phyloP scores from a whole-genome alignment of 1,284 basidiomycete species.

The Fomitopsis betulina region DNA sequence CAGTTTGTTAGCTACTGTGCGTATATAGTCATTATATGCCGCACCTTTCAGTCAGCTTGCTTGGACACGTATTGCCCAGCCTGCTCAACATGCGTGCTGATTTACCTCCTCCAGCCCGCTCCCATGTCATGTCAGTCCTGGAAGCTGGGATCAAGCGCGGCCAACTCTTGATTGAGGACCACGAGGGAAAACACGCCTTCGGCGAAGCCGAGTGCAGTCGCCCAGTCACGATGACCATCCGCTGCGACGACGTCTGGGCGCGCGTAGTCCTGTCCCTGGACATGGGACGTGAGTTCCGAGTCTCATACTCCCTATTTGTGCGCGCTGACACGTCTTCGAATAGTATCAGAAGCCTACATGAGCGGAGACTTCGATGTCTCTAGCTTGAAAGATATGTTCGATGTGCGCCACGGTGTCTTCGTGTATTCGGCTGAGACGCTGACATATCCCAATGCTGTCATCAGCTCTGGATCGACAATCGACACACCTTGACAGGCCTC shows the following conservation, averaged over 20 bases:
- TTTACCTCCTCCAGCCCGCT: not conserved
- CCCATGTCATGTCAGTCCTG: not conserved
- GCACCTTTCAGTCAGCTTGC: no score
- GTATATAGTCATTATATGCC: not conserved
- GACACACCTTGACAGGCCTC: not conserved
- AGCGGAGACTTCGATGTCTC: constrained; percentile 68
- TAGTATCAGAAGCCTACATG: constrained; percentile 84
- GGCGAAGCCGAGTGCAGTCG: not conserved
- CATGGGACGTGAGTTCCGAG: not conserved
- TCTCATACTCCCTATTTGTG: no score
- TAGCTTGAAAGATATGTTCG: constrained; percentile 66
- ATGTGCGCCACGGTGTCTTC: constrained; percentile 43
- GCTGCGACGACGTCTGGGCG: not conserved
- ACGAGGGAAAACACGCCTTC: not conserved
- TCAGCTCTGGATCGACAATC: not conserved
- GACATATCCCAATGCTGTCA: not conserved
- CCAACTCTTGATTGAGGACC: not conserved
- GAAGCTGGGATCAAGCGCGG: not conserved
- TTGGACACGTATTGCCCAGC: not conserved
- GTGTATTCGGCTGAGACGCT: not conserved
- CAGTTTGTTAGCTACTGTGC: not conserved
- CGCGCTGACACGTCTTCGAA: not conserved
- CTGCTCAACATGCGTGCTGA: not conserved
- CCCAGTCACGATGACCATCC: not conserved
- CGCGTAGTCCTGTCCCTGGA: not conserved